A percentile compares a stretch with the other conserved stretches of the same genome.
These are phyloP conservation scores for Acacia confusa DNA, from an alignment of 306 rosid species.

Conservation along the genomic window DNA sequence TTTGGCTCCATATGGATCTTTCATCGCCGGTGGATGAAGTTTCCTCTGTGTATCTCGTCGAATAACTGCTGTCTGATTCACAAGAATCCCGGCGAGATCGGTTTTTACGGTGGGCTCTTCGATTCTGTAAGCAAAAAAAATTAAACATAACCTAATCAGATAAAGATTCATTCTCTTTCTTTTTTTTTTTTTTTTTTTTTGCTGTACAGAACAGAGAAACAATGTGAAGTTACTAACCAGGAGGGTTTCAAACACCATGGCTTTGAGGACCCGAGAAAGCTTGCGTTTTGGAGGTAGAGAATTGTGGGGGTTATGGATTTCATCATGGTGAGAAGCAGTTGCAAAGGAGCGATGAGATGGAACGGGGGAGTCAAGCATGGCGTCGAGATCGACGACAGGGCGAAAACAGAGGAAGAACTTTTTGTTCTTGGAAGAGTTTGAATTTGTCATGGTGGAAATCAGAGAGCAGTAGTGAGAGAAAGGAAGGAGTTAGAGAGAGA, in stretches of 20 bases:
- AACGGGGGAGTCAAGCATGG: conserved; percentile 38
- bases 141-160: background rate
- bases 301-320: background rate
- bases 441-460: conserved; percentile 46
- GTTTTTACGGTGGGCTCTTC: conserved; percentile 37
- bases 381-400: conserved; percentile 63
- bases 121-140: conserved; percentile 45
- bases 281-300: conserved; percentile 40
- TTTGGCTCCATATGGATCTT: conserved; percentile 1
- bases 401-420: conserved; percentile 73
- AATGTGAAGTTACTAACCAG: conserved; percentile 44
- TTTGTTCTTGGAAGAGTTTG: conserved; percentile 50
- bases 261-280: conserved; percentile 51
- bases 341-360: background rate
- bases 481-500: background rate
- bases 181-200: no score
- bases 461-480: background rate
- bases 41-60: conserved; percentile 9
- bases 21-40: conserved; percentile 15
- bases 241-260: conserved; percentile 56
- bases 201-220: background rate
- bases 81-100: conserved; percentile 28
- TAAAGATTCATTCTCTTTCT: background rate
- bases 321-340: background rate
- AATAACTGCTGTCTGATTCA: conserved; percentile 34